Conservation (phyloP, 129 eudicot genomes). For the Centrapalus pauciflorus region DNA sequence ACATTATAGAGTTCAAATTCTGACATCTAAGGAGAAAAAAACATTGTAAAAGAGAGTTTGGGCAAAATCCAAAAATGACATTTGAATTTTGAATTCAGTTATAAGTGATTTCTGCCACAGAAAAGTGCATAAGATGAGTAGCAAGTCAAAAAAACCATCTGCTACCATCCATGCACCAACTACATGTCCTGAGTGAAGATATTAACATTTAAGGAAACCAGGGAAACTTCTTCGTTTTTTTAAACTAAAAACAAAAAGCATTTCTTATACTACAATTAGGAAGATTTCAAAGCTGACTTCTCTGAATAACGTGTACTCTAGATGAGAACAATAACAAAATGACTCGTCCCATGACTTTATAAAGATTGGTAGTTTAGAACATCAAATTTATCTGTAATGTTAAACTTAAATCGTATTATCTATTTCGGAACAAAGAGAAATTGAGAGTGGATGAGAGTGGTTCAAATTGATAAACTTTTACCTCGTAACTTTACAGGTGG, state of each 20-base stretch:
- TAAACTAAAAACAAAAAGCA: no score
- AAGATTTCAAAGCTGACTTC: neutral
- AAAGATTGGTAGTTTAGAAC: neutral
- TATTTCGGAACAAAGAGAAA: neutral
- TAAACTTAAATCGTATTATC: neutral
- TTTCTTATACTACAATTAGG: no score
- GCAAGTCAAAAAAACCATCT: neutral
- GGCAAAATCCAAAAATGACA: neutral
- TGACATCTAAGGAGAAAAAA: neutral
- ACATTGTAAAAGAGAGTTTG: neutral
- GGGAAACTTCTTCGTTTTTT: no score
- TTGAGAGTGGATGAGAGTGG: neutral
- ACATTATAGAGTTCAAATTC: neutral
- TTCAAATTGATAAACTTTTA: neutral
- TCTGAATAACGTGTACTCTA: neutral
- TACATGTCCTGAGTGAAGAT: neutral
- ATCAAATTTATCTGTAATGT: neutral
- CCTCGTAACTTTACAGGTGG: slow-evolving; percentile 86
- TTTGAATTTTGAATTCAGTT: neutral
- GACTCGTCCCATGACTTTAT: neutral
- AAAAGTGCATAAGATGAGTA: neutral
- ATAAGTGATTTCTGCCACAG: neutral
- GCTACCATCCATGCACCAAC: neutral
- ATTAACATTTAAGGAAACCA: neutral
- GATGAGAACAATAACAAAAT: neutral